These are phyloP conservation scores for Chrysanthemum lavandulifolium DNA, from an alignment of 129 eudicot species.

Conservation along the genomic window DNA sequence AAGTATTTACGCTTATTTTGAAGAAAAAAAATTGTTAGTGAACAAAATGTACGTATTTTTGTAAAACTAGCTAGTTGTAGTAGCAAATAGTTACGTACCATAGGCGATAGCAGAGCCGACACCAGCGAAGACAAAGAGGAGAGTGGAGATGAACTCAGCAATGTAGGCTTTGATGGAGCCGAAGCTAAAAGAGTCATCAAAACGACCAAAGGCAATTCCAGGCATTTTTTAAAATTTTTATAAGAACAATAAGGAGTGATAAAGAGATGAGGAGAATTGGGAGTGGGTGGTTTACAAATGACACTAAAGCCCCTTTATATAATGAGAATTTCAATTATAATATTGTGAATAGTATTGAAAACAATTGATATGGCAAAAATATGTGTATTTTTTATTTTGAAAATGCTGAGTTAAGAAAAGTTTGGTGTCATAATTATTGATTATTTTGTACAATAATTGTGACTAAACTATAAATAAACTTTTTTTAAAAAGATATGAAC, in stretches of 20 bases:
- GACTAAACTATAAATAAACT: background rate
- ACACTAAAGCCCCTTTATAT: slow-evolving; percentile 30
- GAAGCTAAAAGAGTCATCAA: slow-evolving; percentile 38
- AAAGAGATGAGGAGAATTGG: slow-evolving; percentile 30
- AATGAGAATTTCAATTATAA: slow-evolving; percentile 20
- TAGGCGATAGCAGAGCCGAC: slow-evolving; percentile 40
- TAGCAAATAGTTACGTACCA: slow-evolving; percentile 13
- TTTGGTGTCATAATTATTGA: slow-evolving; percentile 13
- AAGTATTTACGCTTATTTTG: too few relatives aligned
- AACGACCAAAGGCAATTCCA: slow-evolving; percentile 38
- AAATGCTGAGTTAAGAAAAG: background rate
- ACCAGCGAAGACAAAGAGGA: slow-evolving; percentile 42
- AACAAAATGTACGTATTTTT: too few relatives aligned
- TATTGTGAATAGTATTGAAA: background rate
- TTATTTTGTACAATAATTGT: background rate
- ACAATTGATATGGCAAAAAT: too few relatives aligned
- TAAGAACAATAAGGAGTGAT: slow-evolving; percentile 19
- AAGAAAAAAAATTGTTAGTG: too few relatives aligned
- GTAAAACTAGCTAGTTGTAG: too few relatives aligned
- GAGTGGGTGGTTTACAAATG: slow-evolving; percentile 30
- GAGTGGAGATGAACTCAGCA: slow-evolving; percentile 45
- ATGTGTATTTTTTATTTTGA: too few relatives aligned
- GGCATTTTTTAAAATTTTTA: slow-evolving; percentile 21
- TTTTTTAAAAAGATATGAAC: background rate
- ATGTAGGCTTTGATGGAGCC: slow-evolving; percentile 38